A percentile compares a stretch with the other conserved stretches of the same genome.
phyloP scores from a whole-genome alignment of 192 early-diverging fungal genomes.

The Umbelopsis ramanniana region DNA sequence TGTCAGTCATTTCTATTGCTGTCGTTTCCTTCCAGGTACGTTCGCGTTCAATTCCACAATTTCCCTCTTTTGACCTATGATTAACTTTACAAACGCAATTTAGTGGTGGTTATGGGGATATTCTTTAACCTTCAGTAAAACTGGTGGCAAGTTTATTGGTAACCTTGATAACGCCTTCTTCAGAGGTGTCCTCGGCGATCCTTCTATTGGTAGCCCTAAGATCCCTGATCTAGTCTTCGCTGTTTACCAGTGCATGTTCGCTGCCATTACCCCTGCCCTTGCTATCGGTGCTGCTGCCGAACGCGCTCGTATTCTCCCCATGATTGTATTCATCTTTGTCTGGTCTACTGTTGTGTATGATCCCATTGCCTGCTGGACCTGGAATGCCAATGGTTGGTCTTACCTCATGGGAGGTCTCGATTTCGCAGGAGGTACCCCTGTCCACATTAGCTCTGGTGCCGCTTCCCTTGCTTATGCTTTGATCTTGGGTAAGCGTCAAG shows the following conservation, averaged over 20 bases:
- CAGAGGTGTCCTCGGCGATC: slow-evolving; percentile 49
- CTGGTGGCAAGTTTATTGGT: slow-evolving; percentile 75
- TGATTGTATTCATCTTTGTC: slow-evolving; percentile 88
- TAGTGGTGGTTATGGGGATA: slow-evolving; percentile 93
- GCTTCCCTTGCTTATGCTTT: slow-evolving; percentile 89
- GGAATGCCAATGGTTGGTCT: slow-evolving; percentile 87
- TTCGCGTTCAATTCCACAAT: background rate
- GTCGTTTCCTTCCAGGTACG: slow-evolving; percentile 83
- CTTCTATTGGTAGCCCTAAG: slow-evolving; percentile 60
- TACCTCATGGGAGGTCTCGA: slow-evolving; percentile 82
- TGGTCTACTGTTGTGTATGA: slow-evolving; percentile 96
- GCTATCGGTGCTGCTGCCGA: slow-evolving; percentile 92
- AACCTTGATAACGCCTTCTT: slow-evolving; percentile 81
- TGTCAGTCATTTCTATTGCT: slow-evolving; percentile 78
- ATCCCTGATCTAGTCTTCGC: slow-evolving; percentile 82
- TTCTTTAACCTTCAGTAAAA: slow-evolving; percentile 86
- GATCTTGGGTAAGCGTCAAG: slow-evolving; percentile 81
- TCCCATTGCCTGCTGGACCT: slow-evolving; percentile 95
- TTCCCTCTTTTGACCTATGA: background rate
- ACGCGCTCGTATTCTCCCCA: slow-evolving; percentile 83
- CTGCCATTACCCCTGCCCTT: slow-evolving; percentile 88
- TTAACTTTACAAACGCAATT: background rate
- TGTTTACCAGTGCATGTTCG: slow-evolving; percentile 91
- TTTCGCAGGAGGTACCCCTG: slow-evolving; percentile 97
- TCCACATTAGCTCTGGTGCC: slow-evolving; percentile 91